Percentiles rank a stretch among this genome's conserved stretches.
These are phyloP conservation scores for Cydonia oblonga DNA, from an alignment of 331 rosid genomes.

Conservation along the genomic window DNA sequence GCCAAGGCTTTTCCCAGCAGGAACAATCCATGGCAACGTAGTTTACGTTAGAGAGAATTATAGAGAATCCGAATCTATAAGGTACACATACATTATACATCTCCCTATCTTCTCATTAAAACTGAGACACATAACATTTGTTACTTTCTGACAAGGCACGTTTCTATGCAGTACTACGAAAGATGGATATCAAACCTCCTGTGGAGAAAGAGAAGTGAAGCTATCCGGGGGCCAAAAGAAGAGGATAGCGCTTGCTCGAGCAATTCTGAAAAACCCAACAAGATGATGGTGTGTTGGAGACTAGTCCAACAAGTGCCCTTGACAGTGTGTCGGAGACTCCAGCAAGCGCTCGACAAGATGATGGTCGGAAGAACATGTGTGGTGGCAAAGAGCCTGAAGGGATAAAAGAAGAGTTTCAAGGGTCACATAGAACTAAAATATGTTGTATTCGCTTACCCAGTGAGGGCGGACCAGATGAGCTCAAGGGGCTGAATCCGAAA, in stretches of 20 bases:
- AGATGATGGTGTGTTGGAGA: conserved; percentile 64
- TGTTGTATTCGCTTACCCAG: conserved; percentile 53
- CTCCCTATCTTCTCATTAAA: neutral
- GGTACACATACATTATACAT: conserved; percentile 10
- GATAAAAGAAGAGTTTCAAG: conserved; percentile 17
- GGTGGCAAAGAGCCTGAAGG: conserved; percentile 35
- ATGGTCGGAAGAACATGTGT: conserved; percentile 59
- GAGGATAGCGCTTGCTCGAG: conserved; percentile 49
- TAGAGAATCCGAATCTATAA: conserved; percentile 25
- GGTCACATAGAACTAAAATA: conserved; percentile 46
- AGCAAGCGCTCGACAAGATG: conserved; percentile 41
- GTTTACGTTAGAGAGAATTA: conserved; percentile 20
- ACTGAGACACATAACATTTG: neutral
- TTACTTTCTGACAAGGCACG: neutral
- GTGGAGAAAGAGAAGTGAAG: conserved; percentile 57
- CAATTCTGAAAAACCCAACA: conserved; percentile 45
- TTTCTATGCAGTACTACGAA: conserved; percentile 37
- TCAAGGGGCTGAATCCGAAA: conserved; percentile 43
- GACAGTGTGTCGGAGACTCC: conserved; percentile 10
- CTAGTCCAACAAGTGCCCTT: neutral
- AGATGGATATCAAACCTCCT: conserved; percentile 45
- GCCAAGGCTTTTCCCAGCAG: conserved; percentile 43
- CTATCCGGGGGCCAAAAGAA: conserved; percentile 64
- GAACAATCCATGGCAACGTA: conserved; percentile 52
- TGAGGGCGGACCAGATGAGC: conserved; percentile 57